phyloP scores from a whole-genome alignment of 257 asterid species.

The Leonotis leonurus region DNA sequence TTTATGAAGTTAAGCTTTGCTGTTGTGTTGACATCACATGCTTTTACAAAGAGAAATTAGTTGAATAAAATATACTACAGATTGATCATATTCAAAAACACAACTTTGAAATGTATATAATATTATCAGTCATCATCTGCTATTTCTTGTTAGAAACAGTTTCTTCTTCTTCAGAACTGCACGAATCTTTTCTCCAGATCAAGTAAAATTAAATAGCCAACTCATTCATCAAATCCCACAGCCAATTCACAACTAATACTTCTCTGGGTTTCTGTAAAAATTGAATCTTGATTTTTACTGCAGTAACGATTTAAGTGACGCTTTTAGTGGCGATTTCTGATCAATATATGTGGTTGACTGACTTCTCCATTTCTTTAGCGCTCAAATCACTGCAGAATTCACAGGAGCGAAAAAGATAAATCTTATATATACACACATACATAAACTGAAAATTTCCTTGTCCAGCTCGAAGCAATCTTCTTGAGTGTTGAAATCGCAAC shows the following conservation, averaged over 20 bases:
- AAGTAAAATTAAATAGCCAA: neutral
- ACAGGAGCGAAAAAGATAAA: neutral
- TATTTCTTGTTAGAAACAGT: constrained; percentile 4
- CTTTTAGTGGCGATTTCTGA: neutral
- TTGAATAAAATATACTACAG: neutral
- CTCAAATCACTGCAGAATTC: no score
- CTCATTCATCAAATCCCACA: neutral
- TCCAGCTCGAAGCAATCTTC: constrained; percentile 11
- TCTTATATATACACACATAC: neutral
- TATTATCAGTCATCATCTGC: constrained; percentile 21
- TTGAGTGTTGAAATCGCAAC: constrained; percentile 15
- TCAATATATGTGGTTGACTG: constrained; percentile 20
- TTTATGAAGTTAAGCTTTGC: no score
- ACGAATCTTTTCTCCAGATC: neutral
- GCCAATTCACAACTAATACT: neutral
- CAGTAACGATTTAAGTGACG: neutral
- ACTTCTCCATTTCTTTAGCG: neutral
- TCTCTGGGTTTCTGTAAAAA: constrained; percentile 12
- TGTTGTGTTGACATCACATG: constrained; percentile 12
- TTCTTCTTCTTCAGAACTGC: neutral
- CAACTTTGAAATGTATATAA: constrained; percentile 7
- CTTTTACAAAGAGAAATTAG: neutral
- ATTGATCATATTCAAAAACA: constrained; percentile 12
- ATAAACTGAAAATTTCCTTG: neutral
- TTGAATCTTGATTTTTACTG: neutral